These are phyloP conservation scores for Claviceps citrina DNA, from an alignment of 2,329 filamentous ascomycete genomes.

Conservation along the genomic window DNA sequence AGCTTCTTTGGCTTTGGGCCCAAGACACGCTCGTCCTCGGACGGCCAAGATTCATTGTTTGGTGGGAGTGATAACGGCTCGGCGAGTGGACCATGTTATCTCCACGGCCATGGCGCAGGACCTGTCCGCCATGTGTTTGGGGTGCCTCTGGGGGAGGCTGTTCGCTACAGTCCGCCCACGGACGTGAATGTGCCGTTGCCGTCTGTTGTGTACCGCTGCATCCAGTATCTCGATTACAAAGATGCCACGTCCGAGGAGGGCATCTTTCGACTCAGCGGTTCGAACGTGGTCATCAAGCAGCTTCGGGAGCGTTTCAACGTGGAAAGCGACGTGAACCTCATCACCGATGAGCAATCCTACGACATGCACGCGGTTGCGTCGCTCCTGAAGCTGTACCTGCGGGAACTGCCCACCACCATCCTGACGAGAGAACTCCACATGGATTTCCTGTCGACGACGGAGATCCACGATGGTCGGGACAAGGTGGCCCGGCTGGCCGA, in stretches of 20 bases:
- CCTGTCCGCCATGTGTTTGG: conserved; percentile 66
- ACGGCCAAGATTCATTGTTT: conserved; percentile 41
- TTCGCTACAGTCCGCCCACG: conserved; percentile 59
- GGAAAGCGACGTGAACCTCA: conserved; percentile 78
- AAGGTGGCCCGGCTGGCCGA: conserved; percentile 64
- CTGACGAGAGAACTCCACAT: conserved; percentile 80
- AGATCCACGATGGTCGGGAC: conserved; percentile 57
- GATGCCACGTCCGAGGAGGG: conserved; percentile 77
- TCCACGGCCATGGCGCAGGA: conserved; percentile 31
- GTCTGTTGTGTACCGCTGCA: conserved; percentile 85
- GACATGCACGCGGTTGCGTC: conserved; percentile 95
- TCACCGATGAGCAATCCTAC: conserved; percentile 71
- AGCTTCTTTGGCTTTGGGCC: conserved; percentile 57
- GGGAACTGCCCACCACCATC: conserved; percentile 82
- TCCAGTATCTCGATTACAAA: conserved; percentile 79
- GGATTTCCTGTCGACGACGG: conserved; percentile 73
- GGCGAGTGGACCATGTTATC: conserved; percentile 21
- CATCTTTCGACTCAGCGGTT: conserved; percentile 94
- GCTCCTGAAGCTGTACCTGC: conserved; percentile 81
- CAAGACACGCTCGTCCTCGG: conserved; percentile 42
- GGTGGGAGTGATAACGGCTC: conserved; percentile 31
- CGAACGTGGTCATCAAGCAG: conserved; percentile 82
- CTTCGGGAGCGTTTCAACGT: conserved; percentile 85
- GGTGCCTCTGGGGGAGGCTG: conserved; percentile 69
- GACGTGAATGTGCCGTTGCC: conserved; percentile 66